Conservation (phyloP, 148 eudicot species). For the Cornus suecica region DNA sequence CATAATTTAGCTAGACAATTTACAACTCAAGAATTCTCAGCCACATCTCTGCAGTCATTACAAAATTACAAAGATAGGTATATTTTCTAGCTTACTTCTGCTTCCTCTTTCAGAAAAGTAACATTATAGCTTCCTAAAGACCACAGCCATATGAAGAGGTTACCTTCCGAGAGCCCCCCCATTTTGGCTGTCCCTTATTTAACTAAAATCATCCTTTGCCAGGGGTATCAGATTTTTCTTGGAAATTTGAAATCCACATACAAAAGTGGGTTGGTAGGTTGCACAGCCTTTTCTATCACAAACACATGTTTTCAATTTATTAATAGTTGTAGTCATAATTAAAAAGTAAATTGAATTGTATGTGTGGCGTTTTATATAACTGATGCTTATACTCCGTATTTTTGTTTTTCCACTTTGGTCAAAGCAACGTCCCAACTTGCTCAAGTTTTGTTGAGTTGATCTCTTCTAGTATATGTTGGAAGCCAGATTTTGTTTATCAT, state of each 20-base stretch:
- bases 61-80: neutral
- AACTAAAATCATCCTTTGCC: neutral
- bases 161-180: neutral
- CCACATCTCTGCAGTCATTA: neutral
- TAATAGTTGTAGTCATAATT: no score
- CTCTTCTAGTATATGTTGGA: no score
- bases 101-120: neutral
- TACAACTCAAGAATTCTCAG: neutral
- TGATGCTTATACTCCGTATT: no score
- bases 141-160: neutral
- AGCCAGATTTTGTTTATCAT: no score
- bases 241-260: neutral
- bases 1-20: neutral
- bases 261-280: no score
- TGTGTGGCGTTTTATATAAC: no score
- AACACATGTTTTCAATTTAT: no score
- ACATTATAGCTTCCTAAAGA: neutral
- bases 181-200: neutral
- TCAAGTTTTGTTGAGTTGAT: no score
- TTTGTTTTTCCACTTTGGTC: no score
- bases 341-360: no score
- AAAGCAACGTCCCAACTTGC: no score
- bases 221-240: neutral
- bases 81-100: neutral
- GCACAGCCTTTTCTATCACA: no score